phyloP scores from a whole-genome alignment of 2,329 filamentous ascomycete genomes.

The Neopestalotiopsis clavispora region DNA sequence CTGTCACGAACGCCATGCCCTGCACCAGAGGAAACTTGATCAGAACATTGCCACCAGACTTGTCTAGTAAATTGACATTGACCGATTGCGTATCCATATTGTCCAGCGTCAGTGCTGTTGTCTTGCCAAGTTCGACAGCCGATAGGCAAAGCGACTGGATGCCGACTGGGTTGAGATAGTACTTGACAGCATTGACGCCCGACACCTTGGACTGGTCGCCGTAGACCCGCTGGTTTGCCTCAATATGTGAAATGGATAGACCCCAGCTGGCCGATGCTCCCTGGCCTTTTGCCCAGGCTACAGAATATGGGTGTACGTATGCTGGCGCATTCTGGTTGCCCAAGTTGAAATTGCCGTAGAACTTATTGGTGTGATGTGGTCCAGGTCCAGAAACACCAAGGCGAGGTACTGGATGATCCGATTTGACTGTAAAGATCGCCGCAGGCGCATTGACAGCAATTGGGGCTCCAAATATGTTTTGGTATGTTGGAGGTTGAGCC shows the following conservation, averaged over 20 bases:
- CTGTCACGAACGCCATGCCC: constrained; percentile 88
- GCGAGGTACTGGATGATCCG: constrained; percentile 64
- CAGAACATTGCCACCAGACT: constrained; percentile 56
- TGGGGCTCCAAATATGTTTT: constrained; percentile 61
- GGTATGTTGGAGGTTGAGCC: constrained; percentile 27
- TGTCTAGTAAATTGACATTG: constrained; percentile 70
- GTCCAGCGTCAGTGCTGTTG: constrained; percentile 61
- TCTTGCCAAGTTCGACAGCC: constrained; percentile 70
- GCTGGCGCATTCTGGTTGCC: constrained; percentile 70
- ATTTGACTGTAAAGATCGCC: constrained; percentile 47
- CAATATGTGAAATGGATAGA: constrained; percentile 76
- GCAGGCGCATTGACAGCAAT: constrained; percentile 59
- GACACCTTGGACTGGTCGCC: constrained; percentile 56
- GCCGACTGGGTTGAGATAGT: constrained; percentile 81
- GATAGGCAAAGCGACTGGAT: constrained; percentile 83
- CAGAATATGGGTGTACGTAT: constrained; percentile 77
- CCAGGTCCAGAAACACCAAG: constrained; percentile 51
- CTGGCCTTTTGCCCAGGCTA: constrained; percentile 70
- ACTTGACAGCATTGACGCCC: constrained; percentile 65
- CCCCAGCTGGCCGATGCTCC: constrained; percentile 74
- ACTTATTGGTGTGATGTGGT: constrained; percentile 77
- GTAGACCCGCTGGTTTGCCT: constrained; percentile 69
- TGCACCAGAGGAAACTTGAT: constrained; percentile 85
- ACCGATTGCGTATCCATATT: constrained; percentile 62
- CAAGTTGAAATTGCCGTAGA: constrained; percentile 81